Base-by-base conservation (phyloP, 768 basidiomycete genomes). In the Trametes coccinea region DNA sequence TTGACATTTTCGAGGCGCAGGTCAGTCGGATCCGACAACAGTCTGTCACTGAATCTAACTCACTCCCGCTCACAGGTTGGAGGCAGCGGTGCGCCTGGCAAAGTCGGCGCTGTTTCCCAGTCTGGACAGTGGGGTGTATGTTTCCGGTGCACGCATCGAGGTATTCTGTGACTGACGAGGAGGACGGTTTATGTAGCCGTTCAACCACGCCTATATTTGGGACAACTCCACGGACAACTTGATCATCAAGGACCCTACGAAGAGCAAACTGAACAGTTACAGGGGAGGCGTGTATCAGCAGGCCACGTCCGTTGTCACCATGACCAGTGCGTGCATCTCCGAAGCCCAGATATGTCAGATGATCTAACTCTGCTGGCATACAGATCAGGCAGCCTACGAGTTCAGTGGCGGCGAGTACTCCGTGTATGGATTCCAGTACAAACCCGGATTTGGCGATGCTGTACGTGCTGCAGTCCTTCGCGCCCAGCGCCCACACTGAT, bases 351-450 rank as follows among this genome's bases (percentile, higher is more conserved):
- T 17, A 43, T 27, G 8, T 2, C 34, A n/a, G 51, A 17, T 1
- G 31, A 13, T 17, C 44, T 34, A 67, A 33, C 46, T 14, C 47
- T 27, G 27, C 46, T 46, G 13, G 29, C 51, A 51, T 27, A 71
- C 73, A 84, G 87, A 92, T 71, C 87, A 86, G 71, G 70, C 75
- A 30, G 92, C 92, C 70, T 95, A 95, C 70, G 81, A 84, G 69
- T 71, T 63, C 16, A 77, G 73, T 72, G 66, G 76, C 59, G 79
- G 77, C n/a, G 85, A 88, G 68, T 89, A 81, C 69, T 79, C 85
- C 5, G 75, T 82, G 1, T 96, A 92, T 70, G 93, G 89, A 2
- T 92, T 90, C 68, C 90, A 95, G 71, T 95, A 94, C 71, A 75
- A 79, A 60, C 85, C 91, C 71, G 88, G 87, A 9, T 84, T 82